phyloP scores from a whole-genome alignment of 1,284 basidiomycete genomes.

The Salmacisia buchloeana region DNA sequence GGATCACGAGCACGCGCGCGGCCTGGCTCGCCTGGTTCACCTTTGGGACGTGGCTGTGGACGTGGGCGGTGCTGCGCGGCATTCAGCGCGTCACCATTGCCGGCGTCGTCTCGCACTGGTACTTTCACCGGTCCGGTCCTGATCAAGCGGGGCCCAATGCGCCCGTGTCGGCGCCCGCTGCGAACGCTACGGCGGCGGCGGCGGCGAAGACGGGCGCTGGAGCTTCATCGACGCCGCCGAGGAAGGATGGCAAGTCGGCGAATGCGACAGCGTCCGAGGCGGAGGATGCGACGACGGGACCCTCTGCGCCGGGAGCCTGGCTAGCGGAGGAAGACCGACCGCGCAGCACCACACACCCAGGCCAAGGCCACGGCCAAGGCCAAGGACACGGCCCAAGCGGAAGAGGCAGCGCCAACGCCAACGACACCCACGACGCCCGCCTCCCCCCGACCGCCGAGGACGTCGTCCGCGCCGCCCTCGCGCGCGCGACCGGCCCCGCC shows the following conservation, averaged over 20 bases:
- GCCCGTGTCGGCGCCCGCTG: not conserved
- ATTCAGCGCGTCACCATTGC: slow-evolving; percentile 71
- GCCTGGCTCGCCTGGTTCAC: slow-evolving; percentile 71
- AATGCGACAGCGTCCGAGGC: not conserved
- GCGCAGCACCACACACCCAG: slow-evolving; percentile 1
- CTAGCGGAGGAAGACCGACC: slow-evolving; percentile 12
- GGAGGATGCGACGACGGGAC: not conserved
- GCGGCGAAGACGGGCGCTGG: not conserved
- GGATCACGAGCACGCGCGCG: slow-evolving; percentile 72
- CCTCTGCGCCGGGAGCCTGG: slow-evolving; percentile 11
- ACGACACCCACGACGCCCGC: not conserved
- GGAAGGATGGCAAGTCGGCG: not conserved
- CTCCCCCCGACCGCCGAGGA: slow-evolving; percentile 46
- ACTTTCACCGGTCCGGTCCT: slow-evolving; percentile 68
- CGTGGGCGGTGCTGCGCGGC: slow-evolving; percentile 79
- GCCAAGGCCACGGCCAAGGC: slow-evolving; percentile 23
- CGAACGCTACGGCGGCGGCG: not conserved
- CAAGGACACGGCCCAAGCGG: slow-evolving; percentile 18
- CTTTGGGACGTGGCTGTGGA: slow-evolving; percentile 76
- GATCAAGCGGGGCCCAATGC: not conserved
- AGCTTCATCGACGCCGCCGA: not conserved
- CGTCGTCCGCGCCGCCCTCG: slow-evolving; percentile 69
- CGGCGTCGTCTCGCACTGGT: slow-evolving; percentile 84
- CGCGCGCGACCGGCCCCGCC: slow-evolving; percentile 72
- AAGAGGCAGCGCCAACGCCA: not conserved